Percentiles rank a stretch among this genome's conserved stretches.
These are phyloP conservation scores for Mycosarcoma mackinlayi DNA, from an alignment of 1,284 basidiomycete genomes.

Conservation along the genomic window DNA sequence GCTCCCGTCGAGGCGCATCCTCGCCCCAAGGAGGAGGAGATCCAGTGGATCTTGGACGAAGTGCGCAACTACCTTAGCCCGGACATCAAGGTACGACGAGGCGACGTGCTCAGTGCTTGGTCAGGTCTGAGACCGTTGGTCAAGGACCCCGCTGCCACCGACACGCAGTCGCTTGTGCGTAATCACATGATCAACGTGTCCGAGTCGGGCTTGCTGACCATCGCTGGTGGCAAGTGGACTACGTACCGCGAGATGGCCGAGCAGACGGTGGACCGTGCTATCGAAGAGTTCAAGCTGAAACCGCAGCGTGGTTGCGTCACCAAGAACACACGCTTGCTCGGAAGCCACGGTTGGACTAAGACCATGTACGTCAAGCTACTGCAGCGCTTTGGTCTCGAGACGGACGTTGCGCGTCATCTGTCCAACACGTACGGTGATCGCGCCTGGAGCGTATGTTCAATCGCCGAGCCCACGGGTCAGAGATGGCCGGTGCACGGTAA, in stretches of 20 bases:
- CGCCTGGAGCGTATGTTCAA: slow-evolving; percentile 90
- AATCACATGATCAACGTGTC: slow-evolving; percentile 93
- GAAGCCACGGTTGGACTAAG: slow-evolving; percentile 92
- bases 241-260: slow-evolving; percentile 94
- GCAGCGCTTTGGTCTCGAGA: slow-evolving; percentile 84
- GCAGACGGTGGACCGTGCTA: slow-evolving; percentile 90
- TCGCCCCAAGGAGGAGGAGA: slow-evolving; percentile 88
- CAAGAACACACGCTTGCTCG: slow-evolving; percentile 82
- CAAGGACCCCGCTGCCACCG: slow-evolving; percentile 81
- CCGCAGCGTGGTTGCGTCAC: slow-evolving; percentile 77
- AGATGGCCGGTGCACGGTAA: slow-evolving; percentile 87
- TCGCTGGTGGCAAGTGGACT: slow-evolving; percentile 98
- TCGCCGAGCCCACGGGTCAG: slow-evolving; percentile 81
- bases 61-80: slow-evolving; percentile 86
- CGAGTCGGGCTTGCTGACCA: slow-evolving; percentile 85
- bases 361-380: slow-evolving; percentile 98
- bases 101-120: slow-evolving; percentile 98
- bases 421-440: slow-evolving; percentile 95
- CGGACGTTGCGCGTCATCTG: slow-evolving; percentile 91
- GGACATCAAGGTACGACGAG: slow-evolving; percentile 91
- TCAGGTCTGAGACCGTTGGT: slow-evolving; percentile 89
- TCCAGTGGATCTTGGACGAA: slow-evolving; percentile 95
- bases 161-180: slow-evolving; percentile 88
- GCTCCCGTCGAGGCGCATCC: slow-evolving; percentile 83
- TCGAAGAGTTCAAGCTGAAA: slow-evolving; percentile 80